phyloP scores from a whole-genome alignment of 192 early-diverging fungal species.

The Phlyctochytrium bullatum region DNA sequence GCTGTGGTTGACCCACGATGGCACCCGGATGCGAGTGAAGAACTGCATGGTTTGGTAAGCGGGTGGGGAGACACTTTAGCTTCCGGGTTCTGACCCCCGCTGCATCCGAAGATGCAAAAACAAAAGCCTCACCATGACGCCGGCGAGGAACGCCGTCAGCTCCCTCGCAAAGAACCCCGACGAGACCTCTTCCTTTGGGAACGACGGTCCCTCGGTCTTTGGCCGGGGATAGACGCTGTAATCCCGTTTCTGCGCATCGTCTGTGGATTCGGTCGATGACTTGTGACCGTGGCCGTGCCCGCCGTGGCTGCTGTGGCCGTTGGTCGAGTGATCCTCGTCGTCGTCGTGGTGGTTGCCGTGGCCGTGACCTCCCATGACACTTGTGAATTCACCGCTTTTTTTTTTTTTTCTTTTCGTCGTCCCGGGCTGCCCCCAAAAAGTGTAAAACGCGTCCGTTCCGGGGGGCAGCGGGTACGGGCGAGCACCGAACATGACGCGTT shows the following conservation, averaged over 20 bases:
- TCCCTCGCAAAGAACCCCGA: conserved; percentile 23
- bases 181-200: conserved; percentile 11
- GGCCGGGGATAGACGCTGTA: not conserved
- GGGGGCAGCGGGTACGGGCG: too few species aligned
- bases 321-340: too few species aligned
- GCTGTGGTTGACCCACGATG: conserved; percentile 28
- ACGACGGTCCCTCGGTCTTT: not conserved
- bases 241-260: too few species aligned
- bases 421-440: too few species aligned
- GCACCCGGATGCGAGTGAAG: conserved; percentile 29
- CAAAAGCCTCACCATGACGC: conserved; percentile 14
- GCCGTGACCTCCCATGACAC: too few species aligned
- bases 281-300: too few species aligned
- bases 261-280: not conserved
- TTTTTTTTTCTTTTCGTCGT: not conserved
- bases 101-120: not conserved
- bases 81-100: too few species aligned
- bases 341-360: too few species aligned
- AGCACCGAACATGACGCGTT: too few species aligned
- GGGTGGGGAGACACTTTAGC: not conserved
- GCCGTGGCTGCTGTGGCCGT: too few species aligned
- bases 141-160: conserved; percentile 21
- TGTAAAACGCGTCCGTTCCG: too few species aligned
- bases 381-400: too few species aligned
- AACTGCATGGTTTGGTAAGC: conserved; percentile 11